These are phyloP conservation scores for Epichloe festucae DNA, from an alignment of 2,329 filamentous ascomycete species.

Conservation along the genomic window DNA sequence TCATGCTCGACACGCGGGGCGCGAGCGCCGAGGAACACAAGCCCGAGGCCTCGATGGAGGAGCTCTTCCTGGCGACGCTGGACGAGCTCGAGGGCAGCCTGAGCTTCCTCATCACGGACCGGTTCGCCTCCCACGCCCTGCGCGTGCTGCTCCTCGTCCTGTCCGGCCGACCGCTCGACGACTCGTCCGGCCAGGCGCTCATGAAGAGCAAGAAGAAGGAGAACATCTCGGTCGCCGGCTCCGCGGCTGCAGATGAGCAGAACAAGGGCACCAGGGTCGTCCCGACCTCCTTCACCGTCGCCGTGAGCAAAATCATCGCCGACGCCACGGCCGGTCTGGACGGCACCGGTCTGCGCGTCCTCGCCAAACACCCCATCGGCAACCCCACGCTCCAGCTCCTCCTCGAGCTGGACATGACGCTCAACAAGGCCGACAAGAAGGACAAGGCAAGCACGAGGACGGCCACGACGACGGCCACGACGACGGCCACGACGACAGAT, in stretches of 20 bases:
- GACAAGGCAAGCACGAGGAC: not conserved
- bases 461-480: not conserved
- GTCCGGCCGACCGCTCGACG: conserved; percentile 67
- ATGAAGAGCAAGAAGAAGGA: conserved; percentile 91
- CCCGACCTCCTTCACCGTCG: conserved; percentile 63
- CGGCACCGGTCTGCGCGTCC: conserved; percentile 63
- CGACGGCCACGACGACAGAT: not conserved
- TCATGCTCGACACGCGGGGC: conserved; percentile 29
- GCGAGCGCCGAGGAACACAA: conserved; percentile 29
- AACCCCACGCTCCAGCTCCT: conserved; percentile 90
- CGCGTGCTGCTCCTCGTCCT: conserved; percentile 77
- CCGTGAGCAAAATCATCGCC: conserved; percentile 68
- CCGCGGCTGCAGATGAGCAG: conserved; percentile 35
- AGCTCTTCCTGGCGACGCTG: conserved; percentile 68
- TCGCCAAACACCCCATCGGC: conserved; percentile 80
- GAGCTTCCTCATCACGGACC: conserved; percentile 71
- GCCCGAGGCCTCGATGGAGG: conserved; percentile 59
- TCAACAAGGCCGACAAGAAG: conserved; percentile 36
- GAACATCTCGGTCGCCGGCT: conserved; percentile 51
- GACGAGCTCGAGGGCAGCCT: conserved; percentile 82
- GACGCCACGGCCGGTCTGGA: conserved; percentile 66
- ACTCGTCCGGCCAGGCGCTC: conserved; percentile 55
- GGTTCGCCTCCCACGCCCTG: conserved; percentile 81
- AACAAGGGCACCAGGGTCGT: conserved; percentile 41
- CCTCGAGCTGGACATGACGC: conserved; percentile 69